Base-by-base conservation (phyloP, 176 grass and related monocot species). In the Calamus simplicifolius region DNA sequence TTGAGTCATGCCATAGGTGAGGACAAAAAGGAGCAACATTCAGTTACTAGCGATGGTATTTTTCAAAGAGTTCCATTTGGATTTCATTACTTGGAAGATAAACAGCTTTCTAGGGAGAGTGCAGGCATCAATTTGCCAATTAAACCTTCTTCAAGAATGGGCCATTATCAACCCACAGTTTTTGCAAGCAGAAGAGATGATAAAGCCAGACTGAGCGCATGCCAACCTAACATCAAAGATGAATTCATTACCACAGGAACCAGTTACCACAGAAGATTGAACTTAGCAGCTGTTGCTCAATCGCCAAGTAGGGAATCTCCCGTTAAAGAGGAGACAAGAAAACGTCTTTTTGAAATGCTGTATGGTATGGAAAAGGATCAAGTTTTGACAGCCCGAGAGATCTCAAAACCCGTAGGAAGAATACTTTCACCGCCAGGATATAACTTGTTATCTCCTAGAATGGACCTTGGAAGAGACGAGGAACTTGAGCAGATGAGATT, bases 301-400 rank as follows among this genome's bases (percentile, higher is more conserved):
- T 43, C 10, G 10, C 35, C 35, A 43, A 43, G 12, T 43, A 43
- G 35, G 35, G 61, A 56, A 27, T 82, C 75, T 54, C 81, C 80
- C 50, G 77, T 78, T 43, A 91, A 88, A 57, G 75, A 82, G 72
- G 85, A 72, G 61, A 87, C 78, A 10, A 97, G 87, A 51, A 85
- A 77, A 72, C 77, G 85, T 75, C 71, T 90, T 61, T 64, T 69
- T n/a, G 83, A 97, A 54, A 85, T 78, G 60, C 8, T 97, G 68
- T 71, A 80, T 52, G 59, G 60, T 85, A 52, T 43, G 35, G 35
- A 43, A 43, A 43, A 78, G 69, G 73, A 51, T 65, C 10, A 70
- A 64, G 77, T 74, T 60, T 70, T 57, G 61, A 66, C 56, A 60
- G 72, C 25, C 57, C 29, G 52, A 63, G 77, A 70, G 18, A 62